Evolutionary conservation across 495 filamentous ascomycete species (phyloP), one percentile per base, ranked within the genome.

Genomic region (Aspergillus sclerotiicarbonarius): DNA sequence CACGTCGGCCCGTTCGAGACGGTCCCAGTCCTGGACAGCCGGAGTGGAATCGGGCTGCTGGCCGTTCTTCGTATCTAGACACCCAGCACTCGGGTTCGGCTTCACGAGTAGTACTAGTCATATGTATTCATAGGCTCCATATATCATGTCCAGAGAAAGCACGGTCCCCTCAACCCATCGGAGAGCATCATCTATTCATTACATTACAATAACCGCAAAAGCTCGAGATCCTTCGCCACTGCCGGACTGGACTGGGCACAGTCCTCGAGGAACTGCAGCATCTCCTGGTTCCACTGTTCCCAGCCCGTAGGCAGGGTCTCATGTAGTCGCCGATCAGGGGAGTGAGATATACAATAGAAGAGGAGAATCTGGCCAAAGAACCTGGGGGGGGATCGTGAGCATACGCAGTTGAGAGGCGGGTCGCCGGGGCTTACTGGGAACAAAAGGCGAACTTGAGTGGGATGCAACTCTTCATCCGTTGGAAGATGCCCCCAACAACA

Each of bases 301-400:
- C 76, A 79, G 52, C 71, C 76, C 0, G 54, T n/a, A 1, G 76
- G 75, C 9, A 79, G 55, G 0, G 72, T 76, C 31, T 69, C 66
- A 2, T 72, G 66, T 1, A 79, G 61, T 9, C 71, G 69, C 2
- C 62, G 20, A 58, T 71, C 69, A 0, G 74, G 66, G 15, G 76
- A 79, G 35, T 77, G 74, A 0, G 76, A 68, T 30, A 79, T 76
- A 53, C 75, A 77, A 51, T 76, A 76, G 60, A 78, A 79, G 10
- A 79, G 65, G 16, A 79, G 72, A 10, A 79, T 62, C 54, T 79
- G 76, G 31, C 76, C 76, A 56, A 79, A 79, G 64, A 79, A 79
- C 53, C 75, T 78, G 20, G 18, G 44, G 16, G 18, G 8, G 9
- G 13, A 49, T 19, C 3, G 16, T 30, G n/a, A 15, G 19, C 5